A percentile compares a stretch with the other conserved stretches of the same genome.
Evolutionary conservation across 228 moss, liverwort and hornwort genomes (phyloP).

Genomic region (Sphagnum fallax): DNA sequence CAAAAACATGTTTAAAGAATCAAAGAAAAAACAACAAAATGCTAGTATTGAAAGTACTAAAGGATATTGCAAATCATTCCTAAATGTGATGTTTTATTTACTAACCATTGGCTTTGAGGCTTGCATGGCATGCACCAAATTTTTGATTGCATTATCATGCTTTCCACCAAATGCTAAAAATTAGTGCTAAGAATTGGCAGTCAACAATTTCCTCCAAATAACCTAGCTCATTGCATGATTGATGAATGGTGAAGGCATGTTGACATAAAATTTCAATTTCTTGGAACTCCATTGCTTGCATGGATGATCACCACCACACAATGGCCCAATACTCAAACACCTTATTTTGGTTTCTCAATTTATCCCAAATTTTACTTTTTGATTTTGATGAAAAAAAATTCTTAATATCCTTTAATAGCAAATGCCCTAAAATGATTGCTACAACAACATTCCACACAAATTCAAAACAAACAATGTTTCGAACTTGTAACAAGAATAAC

Average conservation of each 20-base stretch:
- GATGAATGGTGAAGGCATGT: constrained; percentile 76
- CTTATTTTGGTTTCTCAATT: too few species aligned
- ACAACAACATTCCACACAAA: too few species aligned
- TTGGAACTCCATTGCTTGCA: constrained; percentile 93
- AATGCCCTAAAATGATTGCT: too few species aligned
- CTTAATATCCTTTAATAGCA: too few species aligned
- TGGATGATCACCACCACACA: too few species aligned
- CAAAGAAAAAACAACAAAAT: not conserved
- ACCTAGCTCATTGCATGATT: constrained; percentile 50
- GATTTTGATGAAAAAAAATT: too few species aligned
- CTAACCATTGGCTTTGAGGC: constrained; percentile 64
- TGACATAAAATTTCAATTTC: constrained; percentile 81
- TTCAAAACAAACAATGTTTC: too few species aligned
- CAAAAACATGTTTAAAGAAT: not conserved
- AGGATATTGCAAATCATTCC: too few species aligned
- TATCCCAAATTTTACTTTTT: not conserved
- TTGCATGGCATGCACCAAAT: constrained; percentile 67
- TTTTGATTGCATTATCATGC: constrained; percentile 77
- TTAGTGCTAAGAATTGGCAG: constrained; percentile 75
- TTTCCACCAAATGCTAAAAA: constrained; percentile 80
- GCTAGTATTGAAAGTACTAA: too few species aligned
- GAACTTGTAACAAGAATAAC: too few species aligned
- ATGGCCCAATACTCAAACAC: too few species aligned
- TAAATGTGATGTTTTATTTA: constrained; percentile 24
- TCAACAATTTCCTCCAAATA: constrained; percentile 93